Base-by-base conservation (phyloP, 164 flowering plant species). In the Vitis riparia region DNA sequence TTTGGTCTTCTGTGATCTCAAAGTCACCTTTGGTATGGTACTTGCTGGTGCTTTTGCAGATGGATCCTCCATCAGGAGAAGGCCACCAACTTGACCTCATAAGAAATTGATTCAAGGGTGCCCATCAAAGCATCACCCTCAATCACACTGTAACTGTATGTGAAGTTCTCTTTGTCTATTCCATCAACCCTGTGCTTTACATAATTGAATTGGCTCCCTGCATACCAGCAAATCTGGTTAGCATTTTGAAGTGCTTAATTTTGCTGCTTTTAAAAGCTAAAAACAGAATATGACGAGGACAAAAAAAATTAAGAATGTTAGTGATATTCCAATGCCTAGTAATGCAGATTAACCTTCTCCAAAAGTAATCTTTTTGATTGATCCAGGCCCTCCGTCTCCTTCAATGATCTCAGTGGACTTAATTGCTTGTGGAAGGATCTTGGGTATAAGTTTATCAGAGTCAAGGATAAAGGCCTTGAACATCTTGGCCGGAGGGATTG, bases 121-220 rank as follows among this genome's bases (percentile, higher is more conserved):
- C 60, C 78, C 53, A 66, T 37, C 32, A 77, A 27, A 12, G 16
- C 67, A 15, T 64, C 78, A 0, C 77, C 75, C 64, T 80, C 78
- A 9, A 80, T 61, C 68, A 67, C 13, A 7, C 66, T 80, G 73
- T 69, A 70, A 62, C 60, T 75, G 71, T 68, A 80, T 19, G 55
- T 15, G 16, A 30, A 69, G 5, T 69, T 75, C 59, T 77, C 69
- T 14, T 59, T 56, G 60, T 77, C 76, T 0, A 80, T 13, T n/a
- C 15, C 79, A 11, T 77, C 80, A 3, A 80, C 19, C 11, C 76
- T 12, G 51, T 80, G 63, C 77, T 67, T 80, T 11, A 63, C 65
- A 11, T 17, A 62, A 17, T 47, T 74, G 8, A 74, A 48, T 12
- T 65, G 55, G 49, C 58, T 55, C 6, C 67, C 78, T 77, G 66